Base-by-base conservation (phyloP, 371 early-diverging fungal genomes). In the Mucor circinelloides region DNA sequence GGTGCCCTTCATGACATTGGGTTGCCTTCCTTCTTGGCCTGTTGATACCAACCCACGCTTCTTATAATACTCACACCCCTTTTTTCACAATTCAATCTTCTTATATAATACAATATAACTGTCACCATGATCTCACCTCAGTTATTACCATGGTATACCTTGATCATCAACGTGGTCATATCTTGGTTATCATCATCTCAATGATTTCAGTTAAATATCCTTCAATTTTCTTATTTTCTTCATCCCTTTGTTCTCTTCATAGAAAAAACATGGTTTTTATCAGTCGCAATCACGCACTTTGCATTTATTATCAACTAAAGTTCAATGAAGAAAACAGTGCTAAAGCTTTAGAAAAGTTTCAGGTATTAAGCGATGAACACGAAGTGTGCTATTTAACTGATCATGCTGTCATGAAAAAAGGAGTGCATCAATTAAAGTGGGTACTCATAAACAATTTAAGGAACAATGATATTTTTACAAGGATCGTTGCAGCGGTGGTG, bases 271-370 rank as follows among this genome's bases (percentile, higher is more conserved):
- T 40, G 40, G 40, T 40, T 40, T 40, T 40, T 40, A 40, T 58
- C 30, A 58, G 58, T 58, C 59, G 66, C 23, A 66, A 66, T 59
- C 66, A 66, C 15, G 59, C 59, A 59, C 66, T n/a, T n/a, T 66
- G 55, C 40, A 59, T 66, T 42, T 66, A 21, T 46, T 61, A 13
- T 56, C 67, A 67, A 57, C 57, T 67, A 67, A 61, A 67, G 67
- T 61, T 67, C 61, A 67, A 67, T 56, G 48, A 67, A 67, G 67
- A 67, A 67, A 67, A 67, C 62, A 56, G 30, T 25, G 25, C 44
- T 67, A 23, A 67, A 61, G 67, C 60, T 67, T 61, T 60, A 67
- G 67, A 67, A 67, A 67, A 67, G 56, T 61, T 67, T 25, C 61
- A 67, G 27, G 56, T 61, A 56, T 60, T 67, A 44, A 67, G 61